These are phyloP conservation scores for Trichoderma reesei DNA, from an alignment of 495 filamentous ascomycete species.

Conservation along the genomic window DNA sequence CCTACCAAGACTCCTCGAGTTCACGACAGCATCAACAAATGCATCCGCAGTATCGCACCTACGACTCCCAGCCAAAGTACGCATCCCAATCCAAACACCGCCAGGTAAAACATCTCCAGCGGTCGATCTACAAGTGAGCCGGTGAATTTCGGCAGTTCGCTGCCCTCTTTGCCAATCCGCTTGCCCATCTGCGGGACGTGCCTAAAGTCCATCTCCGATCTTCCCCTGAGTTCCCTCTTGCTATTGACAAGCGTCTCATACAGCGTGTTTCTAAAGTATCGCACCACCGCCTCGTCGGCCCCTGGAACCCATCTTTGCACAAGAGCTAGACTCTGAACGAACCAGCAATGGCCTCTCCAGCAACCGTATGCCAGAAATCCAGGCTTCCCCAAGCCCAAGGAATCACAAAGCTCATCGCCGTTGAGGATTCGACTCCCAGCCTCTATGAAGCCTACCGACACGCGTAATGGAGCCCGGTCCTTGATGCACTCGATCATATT, in stretches of 20 bases:
- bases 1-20: too few relatives aligned
- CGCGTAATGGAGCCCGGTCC: constrained; percentile 48
- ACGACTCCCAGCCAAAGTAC: not conserved
- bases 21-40: not conserved
- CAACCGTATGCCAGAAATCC: constrained; percentile 25
- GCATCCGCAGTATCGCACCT: not conserved
- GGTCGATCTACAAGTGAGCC: constrained; percentile 5
- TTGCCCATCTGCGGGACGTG: constrained; percentile 35
- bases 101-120: constrained; percentile 10
- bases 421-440: constrained; percentile 43
- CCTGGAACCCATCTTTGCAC: constrained; percentile 25
- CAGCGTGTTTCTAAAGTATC: not conserved
- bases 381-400: constrained; percentile 33
- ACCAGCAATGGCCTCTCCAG: constrained; percentile 37
- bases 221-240: constrained; percentile 25
- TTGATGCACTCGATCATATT: constrained; percentile 57
- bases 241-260: constrained; percentile 22
- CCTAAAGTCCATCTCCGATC: constrained; percentile 34
- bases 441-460: constrained; percentile 39
- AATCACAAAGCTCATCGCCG: constrained; percentile 36
- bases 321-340: constrained; percentile 33
- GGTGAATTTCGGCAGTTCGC: not conserved
- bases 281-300: not conserved
- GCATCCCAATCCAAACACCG: constrained; percentile 10
- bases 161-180: constrained; percentile 28